Percentiles rank a stretch among this genome's conserved stretches.
These are phyloP conservation scores for Enterospora canceri DNA, from an alignment of 371 early-diverging fungal species.

Conservation along the genomic window DNA sequence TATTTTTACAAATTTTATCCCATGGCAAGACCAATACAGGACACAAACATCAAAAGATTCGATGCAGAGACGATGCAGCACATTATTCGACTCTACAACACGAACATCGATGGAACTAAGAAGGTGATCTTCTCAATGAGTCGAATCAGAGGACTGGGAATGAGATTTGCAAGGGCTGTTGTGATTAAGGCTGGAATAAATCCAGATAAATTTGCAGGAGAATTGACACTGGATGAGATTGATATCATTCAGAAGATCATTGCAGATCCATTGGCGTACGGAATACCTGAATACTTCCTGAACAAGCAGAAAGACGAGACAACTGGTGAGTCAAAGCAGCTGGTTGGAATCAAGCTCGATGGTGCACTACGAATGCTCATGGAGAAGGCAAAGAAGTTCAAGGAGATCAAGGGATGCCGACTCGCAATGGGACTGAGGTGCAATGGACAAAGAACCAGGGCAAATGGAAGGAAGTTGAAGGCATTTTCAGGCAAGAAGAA, in stretches of 20 bases:
- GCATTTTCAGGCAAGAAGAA: conserved; percentile 79
- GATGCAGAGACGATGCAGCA: conserved; percentile 64
- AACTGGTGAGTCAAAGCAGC: conserved; percentile 78
- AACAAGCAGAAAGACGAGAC: conserved; percentile 89
- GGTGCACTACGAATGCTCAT: conserved; percentile 52
- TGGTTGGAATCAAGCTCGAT: conserved; percentile 76
- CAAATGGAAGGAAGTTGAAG: conserved; percentile 89
- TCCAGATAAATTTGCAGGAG: conserved; percentile 85
- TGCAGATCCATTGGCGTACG: conserved; percentile 76
- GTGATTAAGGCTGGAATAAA: conserved; percentile 93
- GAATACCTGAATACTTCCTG: conserved; percentile 91
- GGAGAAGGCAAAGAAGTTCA: conserved; percentile 57
- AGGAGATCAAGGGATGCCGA: conserved; percentile 50
- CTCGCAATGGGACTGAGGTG: conserved; percentile 65
- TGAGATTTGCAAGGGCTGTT: conserved; percentile 83
- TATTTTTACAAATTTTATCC: conserved; percentile 9
- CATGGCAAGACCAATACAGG: background rate
- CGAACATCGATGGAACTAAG: conserved; percentile 91
- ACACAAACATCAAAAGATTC: background rate
- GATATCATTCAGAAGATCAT: conserved; percentile 73
- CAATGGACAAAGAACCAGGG: conserved; percentile 84
- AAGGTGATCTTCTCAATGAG: conserved; percentile 87
- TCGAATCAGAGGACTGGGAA: conserved; percentile 90
- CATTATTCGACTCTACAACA: conserved; percentile 96
- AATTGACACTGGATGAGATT: conserved; percentile 75